These are phyloP conservation scores for Lachnellula hyalina DNA, from an alignment of 2,329 filamentous ascomycete genomes.

Conservation along the genomic window DNA sequence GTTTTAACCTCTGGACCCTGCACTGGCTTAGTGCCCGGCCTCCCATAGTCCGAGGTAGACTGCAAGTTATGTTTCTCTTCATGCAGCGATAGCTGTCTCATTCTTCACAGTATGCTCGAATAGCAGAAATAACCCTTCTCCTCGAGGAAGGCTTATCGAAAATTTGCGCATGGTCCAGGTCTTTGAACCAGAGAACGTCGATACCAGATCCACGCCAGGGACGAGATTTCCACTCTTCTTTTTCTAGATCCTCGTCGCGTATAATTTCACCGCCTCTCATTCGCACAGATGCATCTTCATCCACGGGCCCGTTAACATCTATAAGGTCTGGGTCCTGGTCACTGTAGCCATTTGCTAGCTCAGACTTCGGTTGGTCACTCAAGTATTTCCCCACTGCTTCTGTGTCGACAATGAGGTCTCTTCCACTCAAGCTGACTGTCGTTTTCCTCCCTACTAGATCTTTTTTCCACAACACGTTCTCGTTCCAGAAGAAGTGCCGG, in stretches of 20 bases:
- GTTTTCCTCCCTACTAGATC: conserved; percentile 40
- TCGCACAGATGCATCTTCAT: neutral
- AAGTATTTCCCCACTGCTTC: conserved; percentile 48
- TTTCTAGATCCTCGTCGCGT: conserved; percentile 11
- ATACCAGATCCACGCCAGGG: conserved; percentile 29
- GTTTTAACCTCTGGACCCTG: no score
- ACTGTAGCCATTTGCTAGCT: conserved; percentile 1
- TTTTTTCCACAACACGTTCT: conserved; percentile 57
- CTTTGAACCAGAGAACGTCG: conserved; percentile 50
- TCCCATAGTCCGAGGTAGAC: neutral
- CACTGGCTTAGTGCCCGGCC: neutral
- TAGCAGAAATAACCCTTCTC: conserved; percentile 29
- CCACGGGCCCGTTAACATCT: conserved; percentile 12
- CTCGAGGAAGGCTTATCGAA: conserved; percentile 37
- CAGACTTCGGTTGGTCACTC: conserved; percentile 18
- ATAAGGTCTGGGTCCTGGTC: conserved; percentile 16
- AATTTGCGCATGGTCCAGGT: conserved; percentile 52
- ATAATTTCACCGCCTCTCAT: conserved; percentile 21
- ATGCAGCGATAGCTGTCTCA: neutral
- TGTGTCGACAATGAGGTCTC: conserved; percentile 51
- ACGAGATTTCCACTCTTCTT: conserved; percentile 29
- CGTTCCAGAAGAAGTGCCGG: conserved; percentile 55
- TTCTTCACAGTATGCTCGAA: conserved; percentile 27
- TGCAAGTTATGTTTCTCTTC: neutral
- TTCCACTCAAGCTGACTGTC: conserved; percentile 45